Evolutionary conservation across 768 basidiomycete species (phyloP), one percentile per base, ranked within the genome.

Genomic region (Rhizopogon sp.): DNA sequence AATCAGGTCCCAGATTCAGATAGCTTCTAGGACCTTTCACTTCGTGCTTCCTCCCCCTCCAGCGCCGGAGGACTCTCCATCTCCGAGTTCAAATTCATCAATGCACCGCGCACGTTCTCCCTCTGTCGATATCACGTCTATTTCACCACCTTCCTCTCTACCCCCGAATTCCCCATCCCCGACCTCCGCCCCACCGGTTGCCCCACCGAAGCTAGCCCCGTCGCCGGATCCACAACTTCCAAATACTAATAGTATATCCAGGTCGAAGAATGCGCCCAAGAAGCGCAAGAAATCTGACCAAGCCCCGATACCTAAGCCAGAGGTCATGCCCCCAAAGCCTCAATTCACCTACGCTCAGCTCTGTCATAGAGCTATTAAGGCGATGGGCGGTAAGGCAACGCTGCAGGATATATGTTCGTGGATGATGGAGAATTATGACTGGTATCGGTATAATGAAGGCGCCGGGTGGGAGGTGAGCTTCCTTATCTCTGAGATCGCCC

Each of bases 11-110:
- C 90, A 92, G 73, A 91, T 97, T 57, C 94, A 98, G 76, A 98
- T 99, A 65, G 92, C 96, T 20, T 94, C 96, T 29, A 87, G 96
- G 56, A 93, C 92, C 25, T 99, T 99, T 72, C 88, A 93, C 68
- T 99, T 99, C 65, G 85, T 98, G 54, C 85, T 99, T 13, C 97
- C 97, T 35, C 94, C 94, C 1, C 85, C 90, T 1, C 81, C 85
- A 37, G 80, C 82, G 10, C 86, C 87, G 41, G 88, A 90, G 66
- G 87, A 90, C 66, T 85, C 87, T 7, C 88, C 87, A 7, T 88
- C 89, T 4, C 89, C 88, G 2, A 90, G 86, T 55, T 90, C 90
- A 0, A 79, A 81, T 56, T 84, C 84, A 6, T 91, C 88, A 29
- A 72, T 74, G n/a, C 77, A 81, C 54, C 76, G 82, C 56, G 79